Evolutionary conservation across 345 rosid genomes (phyloP).

Genomic region (Hirschfeldia incana): DNA sequence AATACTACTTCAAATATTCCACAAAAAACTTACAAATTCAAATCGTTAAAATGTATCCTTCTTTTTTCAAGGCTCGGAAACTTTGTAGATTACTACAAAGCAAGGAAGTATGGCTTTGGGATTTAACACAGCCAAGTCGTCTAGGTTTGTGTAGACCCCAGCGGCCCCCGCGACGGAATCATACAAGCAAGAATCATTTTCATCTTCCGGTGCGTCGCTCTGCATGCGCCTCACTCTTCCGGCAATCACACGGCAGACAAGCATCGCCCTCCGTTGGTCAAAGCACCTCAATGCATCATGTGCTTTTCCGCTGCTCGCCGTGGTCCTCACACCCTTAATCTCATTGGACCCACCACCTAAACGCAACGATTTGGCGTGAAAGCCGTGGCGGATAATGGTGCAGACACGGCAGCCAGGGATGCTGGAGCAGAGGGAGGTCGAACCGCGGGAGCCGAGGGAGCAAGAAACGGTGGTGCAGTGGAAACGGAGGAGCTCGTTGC

Average conservation of each 20-base stretch:
- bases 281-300: constrained; percentile 58
- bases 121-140: constrained; percentile 68
- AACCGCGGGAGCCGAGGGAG: constrained; percentile 66
- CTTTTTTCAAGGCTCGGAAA: constrained; percentile 10
- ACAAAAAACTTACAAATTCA: constrained; percentile 12
- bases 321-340: constrained; percentile 57
- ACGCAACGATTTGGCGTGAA: constrained; percentile 49
- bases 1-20: constrained; percentile 11
- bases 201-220: constrained; percentile 54
- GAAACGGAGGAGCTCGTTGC: constrained; percentile 84
- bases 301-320: constrained; percentile 83
- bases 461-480: constrained; percentile 68
- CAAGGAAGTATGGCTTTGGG: constrained; percentile 82
- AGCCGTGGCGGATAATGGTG: constrained; percentile 75
- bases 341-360: constrained; percentile 30
- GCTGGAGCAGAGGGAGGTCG: constrained; percentile 63
- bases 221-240: constrained; percentile 61
- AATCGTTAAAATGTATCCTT: background rate
- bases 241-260: constrained; percentile 83
- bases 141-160: constrained; percentile 64
- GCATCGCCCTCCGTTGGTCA: constrained; percentile 71
- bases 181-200: constrained; percentile 42
- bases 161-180: constrained; percentile 64
- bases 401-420: constrained; percentile 80
- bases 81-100: constrained; percentile 73